phyloP scores from a whole-genome alignment of 345 rosid species.

The Sisymbrium altissimum region DNA sequence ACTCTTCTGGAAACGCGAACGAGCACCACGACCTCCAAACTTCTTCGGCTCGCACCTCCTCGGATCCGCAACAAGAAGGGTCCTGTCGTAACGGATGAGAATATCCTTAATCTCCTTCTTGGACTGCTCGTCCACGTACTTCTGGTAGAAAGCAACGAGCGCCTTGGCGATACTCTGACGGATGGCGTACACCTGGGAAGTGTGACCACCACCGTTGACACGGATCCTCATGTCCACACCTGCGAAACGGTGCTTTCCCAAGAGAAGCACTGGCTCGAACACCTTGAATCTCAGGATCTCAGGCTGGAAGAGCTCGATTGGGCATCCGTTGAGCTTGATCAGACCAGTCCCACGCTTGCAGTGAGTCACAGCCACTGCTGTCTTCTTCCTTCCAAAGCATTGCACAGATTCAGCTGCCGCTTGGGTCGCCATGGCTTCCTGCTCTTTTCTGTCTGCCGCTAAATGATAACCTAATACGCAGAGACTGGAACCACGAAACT shows the following conservation, averaged over 20 bases:
- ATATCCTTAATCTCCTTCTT: constrained; percentile 93
- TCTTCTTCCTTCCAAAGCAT: constrained; percentile 84
- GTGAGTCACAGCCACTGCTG: constrained; percentile 77
- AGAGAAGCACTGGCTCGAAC: constrained; percentile 67
- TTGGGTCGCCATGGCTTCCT: constrained; percentile 31
- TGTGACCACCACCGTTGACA: constrained; percentile 87
- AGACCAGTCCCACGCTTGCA: constrained; percentile 74
- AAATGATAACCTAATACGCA: constrained; percentile 16
- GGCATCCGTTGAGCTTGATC: constrained; percentile 78
- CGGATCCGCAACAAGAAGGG: constrained; percentile 86
- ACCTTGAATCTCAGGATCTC: constrained; percentile 84
- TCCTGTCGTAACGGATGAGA: constrained; percentile 75
- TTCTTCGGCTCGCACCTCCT: constrained; percentile 96
- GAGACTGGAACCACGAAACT: background rate
- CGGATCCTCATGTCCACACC: constrained; percentile 86
- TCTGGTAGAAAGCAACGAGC: constrained; percentile 78
- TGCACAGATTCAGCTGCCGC: constrained; percentile 48
- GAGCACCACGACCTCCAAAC: constrained; percentile 94
- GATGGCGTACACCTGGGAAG: constrained; percentile 89
- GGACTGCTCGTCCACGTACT: constrained; percentile 81
- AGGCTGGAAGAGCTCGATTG: constrained; percentile 71
- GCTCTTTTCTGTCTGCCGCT: constrained; percentile 13
- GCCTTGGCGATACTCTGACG: constrained; percentile 93
- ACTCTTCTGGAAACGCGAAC: constrained; percentile 94
- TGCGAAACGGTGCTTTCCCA: constrained; percentile 72